Evolutionary conservation across 768 basidiomycete genomes (phyloP).

Genomic region (Steccherinum ochraceum): DNA sequence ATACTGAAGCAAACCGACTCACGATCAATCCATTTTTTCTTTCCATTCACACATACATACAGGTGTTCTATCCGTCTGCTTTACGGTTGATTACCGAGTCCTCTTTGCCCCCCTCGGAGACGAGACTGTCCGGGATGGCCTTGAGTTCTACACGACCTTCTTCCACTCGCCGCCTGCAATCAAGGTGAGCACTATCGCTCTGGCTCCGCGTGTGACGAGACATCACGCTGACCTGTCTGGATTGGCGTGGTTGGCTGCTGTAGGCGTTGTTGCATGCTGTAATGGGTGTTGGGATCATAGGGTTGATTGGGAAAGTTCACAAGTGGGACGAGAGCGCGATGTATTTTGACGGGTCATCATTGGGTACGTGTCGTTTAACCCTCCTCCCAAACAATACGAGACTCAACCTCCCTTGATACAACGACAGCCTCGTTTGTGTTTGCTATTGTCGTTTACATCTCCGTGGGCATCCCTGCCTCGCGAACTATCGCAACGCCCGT

Average conservation of each 20-base stretch:
- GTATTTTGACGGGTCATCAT: constrained; percentile 88
- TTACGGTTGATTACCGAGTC: constrained; percentile 83
- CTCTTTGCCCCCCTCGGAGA: constrained; percentile 66
- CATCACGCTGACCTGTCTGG: not conserved
- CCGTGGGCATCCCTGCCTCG: constrained; percentile 74
- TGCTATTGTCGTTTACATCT: constrained; percentile 71
- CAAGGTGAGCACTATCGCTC: constrained; percentile 74
- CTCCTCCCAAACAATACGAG: not conserved
- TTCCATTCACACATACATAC: constrained; percentile 4
- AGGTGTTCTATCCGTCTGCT: constrained; percentile 82
- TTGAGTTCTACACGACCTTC: constrained; percentile 89
- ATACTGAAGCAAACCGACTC: constrained; percentile 4
- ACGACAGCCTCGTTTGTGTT: constrained; percentile 66
- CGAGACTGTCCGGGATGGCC: constrained; percentile 64
- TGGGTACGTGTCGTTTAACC: constrained; percentile 52
- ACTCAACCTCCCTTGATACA: constrained; percentile 3
- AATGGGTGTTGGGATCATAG: constrained; percentile 69
- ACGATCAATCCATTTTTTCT: constrained; percentile 11
- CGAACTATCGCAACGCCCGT: constrained; percentile 66
- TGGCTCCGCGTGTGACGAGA: constrained; percentile 13
- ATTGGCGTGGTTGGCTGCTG: too few species aligned
- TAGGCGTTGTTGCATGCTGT: constrained; percentile 87
- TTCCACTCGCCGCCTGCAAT: constrained; percentile 90
- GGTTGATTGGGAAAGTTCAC: constrained; percentile 72
- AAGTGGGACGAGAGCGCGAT: constrained; percentile 90